Base-by-base conservation (phyloP, 495 filamentous ascomycete species). In the Darksidea phi region DNA sequence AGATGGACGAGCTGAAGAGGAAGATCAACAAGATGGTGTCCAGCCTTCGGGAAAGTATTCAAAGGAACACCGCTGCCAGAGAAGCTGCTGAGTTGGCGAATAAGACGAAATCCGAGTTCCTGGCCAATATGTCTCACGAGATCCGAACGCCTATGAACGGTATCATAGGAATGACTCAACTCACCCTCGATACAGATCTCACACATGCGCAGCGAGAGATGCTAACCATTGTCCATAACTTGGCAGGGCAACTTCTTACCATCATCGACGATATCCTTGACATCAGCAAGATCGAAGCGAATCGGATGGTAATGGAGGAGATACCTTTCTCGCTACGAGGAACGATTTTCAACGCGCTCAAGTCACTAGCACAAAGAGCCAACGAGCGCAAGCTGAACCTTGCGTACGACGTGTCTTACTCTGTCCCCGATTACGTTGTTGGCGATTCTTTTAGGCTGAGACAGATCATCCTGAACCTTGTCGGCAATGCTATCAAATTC, bases 11-110 rank as follows among this genome's bases (percentile, higher is more conserved):
- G 68, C 80, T 99, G 70, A 99, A 99, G 76, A 86, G 91, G 53
- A 97, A 97, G 79, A 99, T 99, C 80, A 99, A 97, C 67, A 89
- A 94, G 77, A 99, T 99, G 94, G 90, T 99, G 50, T 92, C 86
- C 73, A 95, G 95, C 71, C 75, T 99, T 61, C 81, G 93, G 57
- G 94, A 97, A 74, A 94, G 89, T 82, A 97, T 99, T 63, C 91
- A 99, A 73, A 85, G 89, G 72, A 99, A 97, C 73, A 97, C 90
- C n/a, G 88, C 89, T 38, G 94, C 94, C 45, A 88, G 94, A 71
- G 94, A 99, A 72, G 91, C 92, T 50, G 94, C 94, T 62, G 94
- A 99, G 73, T 80, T 97, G 69, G 94, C 94, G 53, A 99, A 97
- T 77, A 91, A 93, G 73, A 99, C 94, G 47, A 99, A 99, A 70